Conservation (phyloP, 306 rosid genomes). For the Alnus rubra region DNA sequence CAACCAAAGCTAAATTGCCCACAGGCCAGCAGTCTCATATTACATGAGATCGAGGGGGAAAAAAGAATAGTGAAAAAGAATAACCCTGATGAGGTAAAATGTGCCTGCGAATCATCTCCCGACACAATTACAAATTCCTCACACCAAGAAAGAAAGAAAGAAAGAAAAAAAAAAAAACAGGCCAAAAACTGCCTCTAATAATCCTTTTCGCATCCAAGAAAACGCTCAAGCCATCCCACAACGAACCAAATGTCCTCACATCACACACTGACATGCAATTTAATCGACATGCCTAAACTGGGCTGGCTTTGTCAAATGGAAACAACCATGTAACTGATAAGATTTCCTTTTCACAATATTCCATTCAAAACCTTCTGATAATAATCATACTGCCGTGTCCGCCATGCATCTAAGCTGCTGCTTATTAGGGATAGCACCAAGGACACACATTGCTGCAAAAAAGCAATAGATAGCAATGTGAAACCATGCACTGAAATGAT, state of each 20-base stretch:
- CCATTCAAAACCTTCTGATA: conserved; percentile 97
- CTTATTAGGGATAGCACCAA: conserved; percentile 95
- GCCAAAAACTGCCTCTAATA: conserved; percentile 31
- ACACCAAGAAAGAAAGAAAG: conserved; percentile 37
- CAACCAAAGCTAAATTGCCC: conserved; percentile 23
- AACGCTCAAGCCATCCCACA: conserved; percentile 40
- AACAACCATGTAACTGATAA: conserved; percentile 33
- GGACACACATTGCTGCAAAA: conserved; percentile 94
- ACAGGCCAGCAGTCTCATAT: conserved; percentile 35
- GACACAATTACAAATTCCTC: conserved; percentile 40
- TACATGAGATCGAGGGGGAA: conserved; percentile 22
- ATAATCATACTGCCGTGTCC: conserved; percentile 98
- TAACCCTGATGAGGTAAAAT: conserved; percentile 33
- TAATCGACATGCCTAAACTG: conserved; percentile 23
- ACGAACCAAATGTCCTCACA: conserved; percentile 36
- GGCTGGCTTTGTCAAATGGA: conserved; percentile 39
- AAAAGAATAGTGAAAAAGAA: conserved; percentile 2
- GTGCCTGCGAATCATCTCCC: conserved; percentile 32
- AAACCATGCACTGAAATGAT: conserved; percentile 28
- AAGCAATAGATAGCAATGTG: conserved; percentile 5
- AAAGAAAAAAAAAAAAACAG: conserved; percentile 32
- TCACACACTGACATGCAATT: conserved; percentile 29
- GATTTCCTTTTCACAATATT: conserved; percentile 64
- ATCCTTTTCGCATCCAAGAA: conserved; percentile 27
- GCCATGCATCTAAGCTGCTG: conserved; percentile 99